Base-by-base conservation (phyloP, 2,329 filamentous ascomycete genomes). In the Botrytis porri region DNA sequence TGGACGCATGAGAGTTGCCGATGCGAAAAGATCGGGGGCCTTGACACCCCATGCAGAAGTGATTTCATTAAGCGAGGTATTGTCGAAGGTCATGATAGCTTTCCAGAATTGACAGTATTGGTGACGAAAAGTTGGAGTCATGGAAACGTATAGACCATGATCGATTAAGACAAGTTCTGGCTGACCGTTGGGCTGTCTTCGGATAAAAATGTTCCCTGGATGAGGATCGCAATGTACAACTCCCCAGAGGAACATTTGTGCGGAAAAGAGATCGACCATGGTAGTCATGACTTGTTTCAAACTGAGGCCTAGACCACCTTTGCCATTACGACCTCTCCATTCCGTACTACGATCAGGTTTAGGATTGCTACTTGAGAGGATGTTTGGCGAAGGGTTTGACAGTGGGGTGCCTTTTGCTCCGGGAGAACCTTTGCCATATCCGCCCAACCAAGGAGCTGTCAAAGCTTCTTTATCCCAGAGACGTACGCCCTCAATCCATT, bases 211-310 rank as follows among this genome's bases (percentile, higher is more conserved):
- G 83, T 99, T 99, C 41, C 95, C 95, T 1, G 96, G 96, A 80
- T 99, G 96, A 16, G 96, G 96, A 81, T 99, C 96, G 83, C 95
- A 98, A 84, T 99, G 95, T 0, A 98, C 93, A 61, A 93, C 88
- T 20, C 96, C 96, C 93, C 94, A 98, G 76, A 97, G 91, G 85
- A 98, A 99, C 87, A 98, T 98, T 81, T 98, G 95, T 3, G 94
- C 95, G n/a, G 92, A 93, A 85, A 98, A 99, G 48, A 98, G 87
- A 81, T 98, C 95, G 67, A 98, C 89, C 90, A 98, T 98, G 45
- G 94, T 98, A 9, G 92, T 92, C 96, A 98, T 98, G 74, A 98
- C 94, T 74, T 95, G 92, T 79, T 92, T 93, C 43, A 94, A 85
- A 12, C 89, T 90, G 4, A 99, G 85, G 0, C 96, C 96, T 0